phyloP scores from a whole-genome alignment of 306 rosid genomes.

The Notholithocarpus densiflorus region DNA sequence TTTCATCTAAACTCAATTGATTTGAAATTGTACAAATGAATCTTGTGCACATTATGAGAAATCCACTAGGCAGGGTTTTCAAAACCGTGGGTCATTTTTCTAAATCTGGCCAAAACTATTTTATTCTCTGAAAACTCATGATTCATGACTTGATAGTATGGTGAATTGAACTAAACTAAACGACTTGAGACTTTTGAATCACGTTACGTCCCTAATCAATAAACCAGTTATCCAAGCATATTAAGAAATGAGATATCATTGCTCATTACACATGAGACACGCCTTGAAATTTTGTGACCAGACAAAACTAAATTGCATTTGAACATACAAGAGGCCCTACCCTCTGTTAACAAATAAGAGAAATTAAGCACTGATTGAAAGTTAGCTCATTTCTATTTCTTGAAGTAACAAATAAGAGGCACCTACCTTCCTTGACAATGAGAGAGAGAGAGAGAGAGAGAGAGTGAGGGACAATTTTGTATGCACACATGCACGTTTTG shows the following conservation, averaged over 20 bases:
- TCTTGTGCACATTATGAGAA: neutral
- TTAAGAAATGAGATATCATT: neutral
- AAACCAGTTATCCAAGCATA: too few relatives aligned
- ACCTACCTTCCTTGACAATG: neutral
- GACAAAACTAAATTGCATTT: too few relatives aligned
- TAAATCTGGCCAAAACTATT: too few relatives aligned
- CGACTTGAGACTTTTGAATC: too few relatives aligned
- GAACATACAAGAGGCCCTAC: neutral
- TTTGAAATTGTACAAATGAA: too few relatives aligned
- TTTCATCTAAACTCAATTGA: too few relatives aligned
- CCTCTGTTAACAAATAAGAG: neutral
- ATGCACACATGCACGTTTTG: neutral
- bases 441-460: neutral
- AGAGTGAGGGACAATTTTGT: too few relatives aligned
- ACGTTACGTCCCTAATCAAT: too few relatives aligned
- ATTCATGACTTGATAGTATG: too few relatives aligned
- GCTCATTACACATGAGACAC: constrained; percentile 11
- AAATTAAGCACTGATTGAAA: neutral
- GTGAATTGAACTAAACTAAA: too few relatives aligned
- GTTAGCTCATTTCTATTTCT: constrained; percentile 19
- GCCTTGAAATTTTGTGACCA: constrained; percentile 1
- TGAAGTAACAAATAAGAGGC: constrained; percentile 16
- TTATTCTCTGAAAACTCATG: too few relatives aligned
- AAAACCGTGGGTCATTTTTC: neutral
- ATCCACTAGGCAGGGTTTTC: neutral